Evolutionary conservation across 164 flowering plant species (phyloP).

Genomic region (Tetracentron sinense): DNA sequence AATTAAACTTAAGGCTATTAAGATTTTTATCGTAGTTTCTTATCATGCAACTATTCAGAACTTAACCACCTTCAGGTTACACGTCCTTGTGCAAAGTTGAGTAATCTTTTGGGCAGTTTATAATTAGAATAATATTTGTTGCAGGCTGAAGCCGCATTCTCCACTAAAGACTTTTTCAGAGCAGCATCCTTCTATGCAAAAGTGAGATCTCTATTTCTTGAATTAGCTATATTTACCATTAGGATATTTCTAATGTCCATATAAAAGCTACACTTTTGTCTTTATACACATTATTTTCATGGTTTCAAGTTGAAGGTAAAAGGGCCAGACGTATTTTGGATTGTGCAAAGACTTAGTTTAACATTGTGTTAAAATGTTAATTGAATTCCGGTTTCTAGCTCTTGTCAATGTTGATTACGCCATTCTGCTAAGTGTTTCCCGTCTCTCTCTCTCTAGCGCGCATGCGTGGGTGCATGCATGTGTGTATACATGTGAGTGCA

Average conservation of each 20-base stretch:
- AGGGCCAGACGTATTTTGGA: too few relatives aligned
- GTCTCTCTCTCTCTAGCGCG: too few relatives aligned
- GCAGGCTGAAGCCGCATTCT: constrained; percentile 97
- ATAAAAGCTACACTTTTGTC: too few relatives aligned
- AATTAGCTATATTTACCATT: constrained; percentile 7
- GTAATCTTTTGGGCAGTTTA: background rate
- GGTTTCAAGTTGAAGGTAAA: too few relatives aligned
- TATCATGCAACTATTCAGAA: background rate
- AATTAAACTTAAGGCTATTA: background rate
- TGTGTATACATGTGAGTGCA: too few relatives aligned
- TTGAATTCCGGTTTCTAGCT: background rate
- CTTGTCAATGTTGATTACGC: background rate
- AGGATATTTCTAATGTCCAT: background rate
- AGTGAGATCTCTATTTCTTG: constrained; percentile 38
- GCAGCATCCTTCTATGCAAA: constrained; percentile 97
- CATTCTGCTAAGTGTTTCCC: background rate
- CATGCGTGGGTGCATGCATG: too few relatives aligned
- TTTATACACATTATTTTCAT: background rate
- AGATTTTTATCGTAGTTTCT: background rate
- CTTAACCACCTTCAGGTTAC: background rate
- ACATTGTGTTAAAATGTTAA: too few relatives aligned
- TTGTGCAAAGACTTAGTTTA: too few relatives aligned
- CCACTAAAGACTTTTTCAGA: constrained; percentile 70
- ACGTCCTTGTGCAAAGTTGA: background rate
- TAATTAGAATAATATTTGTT: constrained; percentile 15